Evolutionary conservation across 208 protist species (phyloP).

Genomic region (Trypanosoma brucei): DNA sequence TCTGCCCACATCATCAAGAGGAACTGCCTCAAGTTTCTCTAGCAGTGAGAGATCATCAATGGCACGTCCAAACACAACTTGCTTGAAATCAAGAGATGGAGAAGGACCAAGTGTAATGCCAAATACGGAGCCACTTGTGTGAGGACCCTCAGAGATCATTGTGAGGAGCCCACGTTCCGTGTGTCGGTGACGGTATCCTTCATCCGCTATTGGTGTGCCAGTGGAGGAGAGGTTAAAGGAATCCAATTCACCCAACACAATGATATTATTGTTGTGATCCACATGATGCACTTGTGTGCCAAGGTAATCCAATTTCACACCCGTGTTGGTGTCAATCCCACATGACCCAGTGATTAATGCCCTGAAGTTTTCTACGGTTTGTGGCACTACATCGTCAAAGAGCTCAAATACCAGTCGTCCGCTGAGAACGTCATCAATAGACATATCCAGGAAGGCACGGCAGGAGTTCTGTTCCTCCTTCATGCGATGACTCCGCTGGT

Average conservation of each 20-base stretch:
- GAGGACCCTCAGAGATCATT: constrained; percentile 74
- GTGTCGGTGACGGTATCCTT: constrained; percentile 90
- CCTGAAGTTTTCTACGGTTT: constrained; percentile 89
- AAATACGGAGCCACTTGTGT: constrained; percentile 71
- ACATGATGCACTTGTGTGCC: constrained; percentile 55
- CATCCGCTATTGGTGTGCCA: constrained; percentile 52
- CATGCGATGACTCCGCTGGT: constrained; percentile 69
- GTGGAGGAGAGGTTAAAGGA: constrained; percentile 22
- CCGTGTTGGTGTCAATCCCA: constrained; percentile 46
- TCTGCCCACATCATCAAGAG: constrained; percentile 50
- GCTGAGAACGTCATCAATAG: constrained; percentile 59
- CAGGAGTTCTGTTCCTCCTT: constrained; percentile 68
- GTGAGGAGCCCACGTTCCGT: constrained; percentile 76
- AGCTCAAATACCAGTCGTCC: constrained; percentile 88
- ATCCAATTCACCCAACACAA: constrained; percentile 51
- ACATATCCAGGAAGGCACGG: constrained; percentile 80
- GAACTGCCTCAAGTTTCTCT: constrained; percentile 68
- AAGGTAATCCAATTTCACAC: constrained; percentile 75
- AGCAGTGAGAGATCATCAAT: constrained; percentile 66
- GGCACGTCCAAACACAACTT: constrained; percentile 94
- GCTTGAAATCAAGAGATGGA: constrained; percentile 84
- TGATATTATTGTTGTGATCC: constrained; percentile 42
- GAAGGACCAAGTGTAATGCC: constrained; percentile 66
- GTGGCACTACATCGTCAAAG: constrained; percentile 44
- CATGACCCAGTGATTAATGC: constrained; percentile 70